These are phyloP conservation scores for Paramecium sonneborni DNA, from an alignment of 73 alveolate genomes.

Conservation along the genomic window DNA sequence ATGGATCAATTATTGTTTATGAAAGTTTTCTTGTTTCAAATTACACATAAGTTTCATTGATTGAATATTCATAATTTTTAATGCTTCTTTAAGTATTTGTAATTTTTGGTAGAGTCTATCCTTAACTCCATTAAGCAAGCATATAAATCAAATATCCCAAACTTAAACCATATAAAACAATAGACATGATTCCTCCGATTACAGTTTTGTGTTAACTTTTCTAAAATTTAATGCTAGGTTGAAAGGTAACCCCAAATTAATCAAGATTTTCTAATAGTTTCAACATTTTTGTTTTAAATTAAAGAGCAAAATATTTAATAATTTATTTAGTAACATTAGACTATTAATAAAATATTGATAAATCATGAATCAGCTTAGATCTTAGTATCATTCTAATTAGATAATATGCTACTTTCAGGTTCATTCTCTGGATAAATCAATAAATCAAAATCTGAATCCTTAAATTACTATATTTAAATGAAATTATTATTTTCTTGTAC, in stretches of 20 bases:
- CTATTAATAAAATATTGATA: neutral
- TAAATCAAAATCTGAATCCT: neutral
- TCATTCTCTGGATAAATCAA: neutral
- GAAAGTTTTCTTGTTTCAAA: neutral
- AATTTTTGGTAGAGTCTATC: neutral
- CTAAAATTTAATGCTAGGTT: neutral
- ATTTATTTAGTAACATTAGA: neutral
- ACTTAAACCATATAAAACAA: neutral
- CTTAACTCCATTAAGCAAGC: neutral
- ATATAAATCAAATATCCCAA: neutral
- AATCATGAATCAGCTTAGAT: neutral
- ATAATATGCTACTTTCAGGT: neutral
- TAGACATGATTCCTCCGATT: neutral
- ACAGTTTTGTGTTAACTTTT: neutral
- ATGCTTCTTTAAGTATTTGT: neutral
- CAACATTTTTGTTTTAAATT: neutral
- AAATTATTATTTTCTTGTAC: neutral
- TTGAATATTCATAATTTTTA: neutral
- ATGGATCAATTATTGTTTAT: neutral
- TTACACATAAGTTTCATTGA: neutral
- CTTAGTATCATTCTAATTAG: neutral
- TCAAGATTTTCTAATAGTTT: neutral
- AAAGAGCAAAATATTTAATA: neutral
- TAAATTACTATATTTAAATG: neutral
- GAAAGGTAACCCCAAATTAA: neutral